Evolutionary conservation across 345 rosid species (phyloP).

Genomic region (Corchorus capsularis): DNA sequence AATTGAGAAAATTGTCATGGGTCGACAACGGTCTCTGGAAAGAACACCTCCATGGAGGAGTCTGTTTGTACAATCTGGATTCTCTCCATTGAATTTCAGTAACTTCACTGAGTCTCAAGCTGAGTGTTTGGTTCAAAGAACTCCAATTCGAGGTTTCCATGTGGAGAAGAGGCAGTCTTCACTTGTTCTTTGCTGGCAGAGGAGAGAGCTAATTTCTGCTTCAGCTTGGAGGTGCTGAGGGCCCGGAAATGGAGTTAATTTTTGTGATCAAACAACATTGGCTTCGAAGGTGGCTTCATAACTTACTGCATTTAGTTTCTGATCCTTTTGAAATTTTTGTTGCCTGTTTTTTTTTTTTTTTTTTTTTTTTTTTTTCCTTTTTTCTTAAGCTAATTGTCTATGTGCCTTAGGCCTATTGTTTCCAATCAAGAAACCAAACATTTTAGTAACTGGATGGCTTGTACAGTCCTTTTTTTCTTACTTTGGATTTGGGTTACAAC

Average conservation of each 20-base stretch:
- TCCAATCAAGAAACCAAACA: slow-evolving; percentile 39
- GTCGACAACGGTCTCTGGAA: slow-evolving; percentile 59
- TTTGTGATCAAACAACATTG: background rate
- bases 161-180: slow-evolving; percentile 76
- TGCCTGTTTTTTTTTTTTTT: too few relatives aligned
- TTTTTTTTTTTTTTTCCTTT: too few relatives aligned
- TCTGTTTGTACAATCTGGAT: slow-evolving; percentile 67
- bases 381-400: slow-evolving; percentile 48
- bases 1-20: slow-evolving; percentile 63
- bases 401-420: slow-evolving; percentile 45
- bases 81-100: slow-evolving; percentile 66
- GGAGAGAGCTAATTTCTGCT: slow-evolving; percentile 78
- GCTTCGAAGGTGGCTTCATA: slow-evolving; percentile 36
- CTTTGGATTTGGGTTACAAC: slow-evolving; percentile 23
- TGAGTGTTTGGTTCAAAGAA: slow-evolving; percentile 73
- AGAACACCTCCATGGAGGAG: slow-evolving; percentile 75
- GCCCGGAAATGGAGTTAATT: background rate
- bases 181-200: slow-evolving; percentile 87
- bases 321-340: slow-evolving; percentile 27
- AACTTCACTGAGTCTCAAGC: slow-evolving; percentile 87
- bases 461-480: slow-evolving; percentile 28
- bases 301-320: slow-evolving; percentile 41
- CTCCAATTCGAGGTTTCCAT: slow-evolving; percentile 70
- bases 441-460: slow-evolving; percentile 41
- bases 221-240: slow-evolving; percentile 87